phyloP scores from a whole-genome alignment of 192 early-diverging fungal species.

The Geosiphon pyriformis region DNA sequence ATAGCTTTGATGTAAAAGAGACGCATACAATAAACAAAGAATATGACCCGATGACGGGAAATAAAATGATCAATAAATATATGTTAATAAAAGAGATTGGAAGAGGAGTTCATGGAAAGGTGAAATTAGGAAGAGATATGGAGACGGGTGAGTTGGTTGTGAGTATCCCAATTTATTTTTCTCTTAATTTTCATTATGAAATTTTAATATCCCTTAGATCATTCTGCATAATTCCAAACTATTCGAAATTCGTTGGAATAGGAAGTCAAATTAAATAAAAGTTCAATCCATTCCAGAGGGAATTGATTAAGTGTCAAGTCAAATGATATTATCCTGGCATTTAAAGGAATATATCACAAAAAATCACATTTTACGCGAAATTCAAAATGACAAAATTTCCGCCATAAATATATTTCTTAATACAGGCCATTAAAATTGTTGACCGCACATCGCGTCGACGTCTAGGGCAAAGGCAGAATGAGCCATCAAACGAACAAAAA shows the following conservation, averaged over 20 bases:
- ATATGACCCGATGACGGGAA: slow-evolving; percentile 77
- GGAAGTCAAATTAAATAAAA: too few species aligned
- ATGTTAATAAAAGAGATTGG: slow-evolving; percentile 87
- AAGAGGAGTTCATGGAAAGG: slow-evolving; percentile 93
- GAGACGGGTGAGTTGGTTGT: slow-evolving; percentile 76
- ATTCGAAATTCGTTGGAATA: too few species aligned
- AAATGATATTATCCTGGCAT: too few species aligned
- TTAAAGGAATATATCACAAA: too few species aligned
- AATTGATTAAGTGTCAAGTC: too few species aligned
- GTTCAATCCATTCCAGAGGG: too few species aligned
- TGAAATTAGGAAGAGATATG: slow-evolving; percentile 81
- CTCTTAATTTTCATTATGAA: too few species aligned
- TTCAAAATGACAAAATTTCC: too few species aligned
- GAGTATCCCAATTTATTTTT: slow-evolving; percentile 31
- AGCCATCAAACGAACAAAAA: slow-evolving; percentile 63
- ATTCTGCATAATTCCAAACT: too few species aligned
- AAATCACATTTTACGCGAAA: too few species aligned
- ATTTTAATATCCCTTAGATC: too few species aligned
- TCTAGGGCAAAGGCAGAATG: slow-evolving; percentile 32
- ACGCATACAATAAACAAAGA: slow-evolving; percentile 78
- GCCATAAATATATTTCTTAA: too few species aligned
- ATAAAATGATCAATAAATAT: slow-evolving; percentile 96
- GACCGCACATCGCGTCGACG: slow-evolving; percentile 36
- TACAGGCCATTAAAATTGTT: slow-evolving; percentile 42
- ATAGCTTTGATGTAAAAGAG: slow-evolving; percentile 58